Percentiles rank a stretch among this genome's conserved stretches.
phyloP scores from a whole-genome alignment of 805 yeast species.

The Candida taoyuanica region DNA sequence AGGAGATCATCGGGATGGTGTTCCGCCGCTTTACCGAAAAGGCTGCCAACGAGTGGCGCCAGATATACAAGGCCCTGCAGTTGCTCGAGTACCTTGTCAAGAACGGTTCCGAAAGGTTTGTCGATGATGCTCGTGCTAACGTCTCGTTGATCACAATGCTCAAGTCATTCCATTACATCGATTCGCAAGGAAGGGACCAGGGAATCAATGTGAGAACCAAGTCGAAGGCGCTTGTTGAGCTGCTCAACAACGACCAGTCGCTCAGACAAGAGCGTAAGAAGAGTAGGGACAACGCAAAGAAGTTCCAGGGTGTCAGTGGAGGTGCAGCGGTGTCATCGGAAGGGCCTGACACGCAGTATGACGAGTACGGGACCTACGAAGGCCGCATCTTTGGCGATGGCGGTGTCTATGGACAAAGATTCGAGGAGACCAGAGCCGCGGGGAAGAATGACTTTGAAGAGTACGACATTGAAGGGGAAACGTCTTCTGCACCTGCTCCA shows the following conservation, averaged over 20 bases:
- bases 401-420: conserved; percentile 64
- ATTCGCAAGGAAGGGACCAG: conserved; percentile 90
- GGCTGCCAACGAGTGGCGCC: conserved; percentile 96
- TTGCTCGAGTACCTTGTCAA: conserved; percentile 85
- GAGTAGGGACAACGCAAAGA: conserved; percentile 81
- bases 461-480: conserved; percentile 42
- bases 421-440: conserved; percentile 50
- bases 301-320: conserved; percentile 77
- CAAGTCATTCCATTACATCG: conserved; percentile 89
- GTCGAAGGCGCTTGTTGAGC: conserved; percentile 65
- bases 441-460: conserved; percentile 53
- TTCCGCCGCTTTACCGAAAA: conserved; percentile 92
- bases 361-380: conserved; percentile 42
- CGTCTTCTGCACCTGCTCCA: conserved; percentile 26
- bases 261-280: conserved; percentile 84
- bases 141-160: conserved; percentile 78
- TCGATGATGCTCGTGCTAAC: conserved; percentile 90
- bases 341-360: conserved; percentile 31
- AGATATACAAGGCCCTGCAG: conserved; percentile 90
- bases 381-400: conserved; percentile 66
- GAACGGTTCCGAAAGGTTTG: conserved; percentile 91
- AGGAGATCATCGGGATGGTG: conserved; percentile 71
- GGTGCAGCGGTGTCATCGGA: conserved; percentile 38
- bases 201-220: conserved; percentile 93
- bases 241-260: conserved; percentile 70